A percentile compares a stretch with the other conserved stretches of the same genome.
Evolutionary conservation across 768 basidiomycete species (phyloP).

Genomic region (Russula ochroleuca): DNA sequence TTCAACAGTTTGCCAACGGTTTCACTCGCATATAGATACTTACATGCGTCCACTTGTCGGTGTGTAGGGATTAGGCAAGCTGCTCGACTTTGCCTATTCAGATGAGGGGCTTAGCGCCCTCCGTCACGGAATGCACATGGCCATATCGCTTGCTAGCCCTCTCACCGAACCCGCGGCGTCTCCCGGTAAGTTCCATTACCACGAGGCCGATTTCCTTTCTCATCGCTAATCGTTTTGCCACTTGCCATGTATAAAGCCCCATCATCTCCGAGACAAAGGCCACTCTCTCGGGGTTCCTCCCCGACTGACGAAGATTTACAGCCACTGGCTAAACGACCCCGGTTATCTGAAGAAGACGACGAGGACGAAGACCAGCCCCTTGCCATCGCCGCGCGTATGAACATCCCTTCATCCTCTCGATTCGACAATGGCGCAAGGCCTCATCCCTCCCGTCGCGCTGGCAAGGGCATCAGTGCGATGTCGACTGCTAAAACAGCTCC

Average conservation of each 20-base stretch:
- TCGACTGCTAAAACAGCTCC: slow-evolving; percentile 57
- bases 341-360: slow-evolving; percentile 27
- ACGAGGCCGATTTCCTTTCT: slow-evolving; percentile 27
- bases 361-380: slow-evolving; percentile 35
- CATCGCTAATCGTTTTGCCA: slow-evolving; percentile 21
- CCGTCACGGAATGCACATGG: slow-evolving; percentile 63
- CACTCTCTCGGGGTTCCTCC: slow-evolving; percentile 28
- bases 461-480: slow-evolving; percentile 57
- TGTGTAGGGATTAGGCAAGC: slow-evolving; percentile 62
- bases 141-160: slow-evolving; percentile 49
- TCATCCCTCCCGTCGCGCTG: slow-evolving; percentile 40
- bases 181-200: slow-evolving; percentile 43
- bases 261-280: slow-evolving; percentile 33
- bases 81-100: slow-evolving; percentile 75
- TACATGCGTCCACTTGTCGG: not conserved
- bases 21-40: slow-evolving; percentile 10
- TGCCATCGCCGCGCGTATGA: slow-evolving; percentile 32
- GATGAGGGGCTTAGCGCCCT: slow-evolving; percentile 67
- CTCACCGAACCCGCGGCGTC: slow-evolving; percentile 45
- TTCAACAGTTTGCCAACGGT: slow-evolving; percentile 18
- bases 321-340: slow-evolving; percentile 41
- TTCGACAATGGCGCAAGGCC: slow-evolving; percentile 31
- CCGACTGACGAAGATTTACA: slow-evolving; percentile 56
- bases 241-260: slow-evolving; percentile 30
- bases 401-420: slow-evolving; percentile 21